Evolutionary conservation across 1,284 basidiomycete genomes (phyloP), one percentile per base, ranked within the genome.

Genomic region (Caloboletus inedulis): DNA sequence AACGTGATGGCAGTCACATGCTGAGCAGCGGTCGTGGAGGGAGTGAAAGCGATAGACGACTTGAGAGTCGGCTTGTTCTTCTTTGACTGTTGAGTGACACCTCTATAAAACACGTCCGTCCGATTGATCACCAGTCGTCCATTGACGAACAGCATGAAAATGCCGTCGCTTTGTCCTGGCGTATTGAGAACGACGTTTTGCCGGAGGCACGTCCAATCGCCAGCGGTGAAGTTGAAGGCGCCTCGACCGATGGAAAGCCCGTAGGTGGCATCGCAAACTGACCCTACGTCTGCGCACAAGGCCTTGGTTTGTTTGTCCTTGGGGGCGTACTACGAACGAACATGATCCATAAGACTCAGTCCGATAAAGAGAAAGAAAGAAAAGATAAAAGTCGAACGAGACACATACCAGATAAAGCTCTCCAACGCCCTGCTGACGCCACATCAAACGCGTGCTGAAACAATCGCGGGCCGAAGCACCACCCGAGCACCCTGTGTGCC

Each of bases 401-500:
- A 13, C 13, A 71, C 79, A 51, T 61, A 89, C 87, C 51, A 91
- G 72, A 62, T 91, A 91, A 25, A 91, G 69, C 63, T 89, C 87
- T 1, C 87, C 87, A 0, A 63, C 63, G 4, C 85, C 87, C 0
- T 68, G 71, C 10, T 65, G 60, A 41, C 87, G 74, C 87, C 87
- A 90, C 87, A 90, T 90, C 55, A 89, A 52, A 27, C 87, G 72
- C 18, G 84, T 87, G 64, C 85, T 87, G 61, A 87, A 90, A 58
- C 87, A 89, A 49, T 78, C 74, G 33, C 68, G 50, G 7, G 87
- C 87, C 5, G 72, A 72, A 55, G 82, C 74, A 6, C 87, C 87
- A 8, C 86, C 86, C 23, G 85, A 87, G 63, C 86, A 89, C 16
- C 78, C 77, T 8, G 64, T 72, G 58, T 78, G 81, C 0, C 87